These are phyloP conservation scores for Babesia ovata DNA, from an alignment of 169 alveolate genomes.

Conservation along the genomic window DNA sequence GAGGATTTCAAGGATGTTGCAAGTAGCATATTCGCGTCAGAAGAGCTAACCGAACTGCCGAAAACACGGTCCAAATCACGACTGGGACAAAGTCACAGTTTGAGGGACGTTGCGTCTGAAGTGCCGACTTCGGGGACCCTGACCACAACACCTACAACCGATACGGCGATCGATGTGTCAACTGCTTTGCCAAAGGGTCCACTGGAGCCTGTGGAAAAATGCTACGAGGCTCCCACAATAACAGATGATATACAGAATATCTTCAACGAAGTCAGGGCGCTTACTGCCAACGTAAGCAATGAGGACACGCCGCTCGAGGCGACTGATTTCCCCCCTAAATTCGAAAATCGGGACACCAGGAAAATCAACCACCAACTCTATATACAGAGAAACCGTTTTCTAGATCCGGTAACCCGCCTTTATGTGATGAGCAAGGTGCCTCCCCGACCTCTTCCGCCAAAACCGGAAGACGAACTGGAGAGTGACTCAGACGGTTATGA, in stretches of 20 bases:
- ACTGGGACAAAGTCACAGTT: background rate
- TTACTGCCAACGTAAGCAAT: background rate
- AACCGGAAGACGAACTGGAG: conserved; percentile 8
- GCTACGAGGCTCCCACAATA: conserved; percentile 12
- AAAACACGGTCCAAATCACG: background rate
- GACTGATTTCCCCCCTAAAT: background rate
- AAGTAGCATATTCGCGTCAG: conserved; percentile 28
- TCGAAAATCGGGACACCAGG: background rate
- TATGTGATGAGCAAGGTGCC: conserved; percentile 31
- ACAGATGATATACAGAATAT: conserved; percentile 3
- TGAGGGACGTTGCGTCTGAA: too few relatives aligned
- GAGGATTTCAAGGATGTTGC: conserved; percentile 62
- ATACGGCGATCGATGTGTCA: too few relatives aligned
- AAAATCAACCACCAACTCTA: background rate
- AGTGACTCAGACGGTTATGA: background rate
- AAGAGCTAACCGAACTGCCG: background rate
- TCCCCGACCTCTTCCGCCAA: conserved; percentile 17
- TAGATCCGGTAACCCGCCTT: conserved; percentile 32
- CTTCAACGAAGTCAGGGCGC: conserved; percentile 15
- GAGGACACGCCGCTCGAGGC: background rate
- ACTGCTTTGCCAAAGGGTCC: conserved; percentile 9
- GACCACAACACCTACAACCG: too few relatives aligned
- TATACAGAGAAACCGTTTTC: background rate
- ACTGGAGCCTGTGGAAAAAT: conserved; percentile 22
- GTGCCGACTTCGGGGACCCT: too few relatives aligned